Evolutionary conservation across 2,329 filamentous ascomycete species (phyloP), one percentile per base, ranked within the genome.

Genomic region (Aspergillus amoenus): DNA sequence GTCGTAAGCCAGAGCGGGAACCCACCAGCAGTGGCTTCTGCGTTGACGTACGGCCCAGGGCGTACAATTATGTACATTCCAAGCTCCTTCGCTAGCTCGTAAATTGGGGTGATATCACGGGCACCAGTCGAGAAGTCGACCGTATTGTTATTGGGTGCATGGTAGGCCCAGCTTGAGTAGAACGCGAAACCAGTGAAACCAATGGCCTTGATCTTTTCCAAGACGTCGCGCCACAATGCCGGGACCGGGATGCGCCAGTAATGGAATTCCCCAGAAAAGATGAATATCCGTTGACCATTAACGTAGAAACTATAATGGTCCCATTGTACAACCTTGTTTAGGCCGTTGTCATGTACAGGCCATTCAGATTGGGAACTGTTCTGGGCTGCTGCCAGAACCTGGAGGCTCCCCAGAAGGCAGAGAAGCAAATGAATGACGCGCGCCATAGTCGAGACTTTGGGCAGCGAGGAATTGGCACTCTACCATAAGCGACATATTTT

Each of bases 1-100:
- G 84, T 86, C 0, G 84, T 87, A 5, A 84, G 68, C 84, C 85
- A 88, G 1, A 85, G 72, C 0, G 85, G 83, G 56, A 86, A 84
- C 0, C 85, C 85, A 32, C 86, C 85, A 1, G 81, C 84, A 60
- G 82, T 86, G 3, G 83, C 78, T 66, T 88, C 86, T 1, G 84
- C 85, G 60, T 88, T 88, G 56, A 85, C 79, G 56, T 88, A 88
- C 0, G 84, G 84, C 0, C 85, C 84, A 0, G 84, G 83, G 0
- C 84, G 76, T 1, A 81, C 78, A 27, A 85, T 79, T 40, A 84
- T 77, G 60, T 84, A 84, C 40, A 84, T 70, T 2, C 82, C 82
- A 22, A 83, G 70, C 40, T 82, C 75, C 60, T 83, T 78, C 3
- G 82, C 82, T 24, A 83, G 73, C 27, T 81, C 78, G 51, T 83